Base-by-base conservation (phyloP, 208 protist species). In the Leishmania martiniquensis region DNA sequence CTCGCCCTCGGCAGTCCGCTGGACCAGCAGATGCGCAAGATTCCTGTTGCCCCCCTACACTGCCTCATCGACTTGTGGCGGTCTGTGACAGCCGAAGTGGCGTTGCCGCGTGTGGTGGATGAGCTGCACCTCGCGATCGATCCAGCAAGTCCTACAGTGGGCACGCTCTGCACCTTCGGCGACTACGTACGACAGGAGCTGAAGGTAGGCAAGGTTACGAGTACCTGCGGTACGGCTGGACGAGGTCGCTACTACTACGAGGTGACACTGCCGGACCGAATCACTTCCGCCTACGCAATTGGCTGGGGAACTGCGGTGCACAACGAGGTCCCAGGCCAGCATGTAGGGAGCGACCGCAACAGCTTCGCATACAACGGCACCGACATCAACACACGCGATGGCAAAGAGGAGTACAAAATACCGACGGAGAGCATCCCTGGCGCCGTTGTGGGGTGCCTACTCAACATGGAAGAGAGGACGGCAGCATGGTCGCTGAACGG, bases 401-500 rank as follows among this genome's bases (percentile, higher is more conserved):
- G 72, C 37, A 91, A 94, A 72, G 89, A 98, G 77, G 91, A 96
- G 82, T 98, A 98, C 85, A 91, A 91, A 76, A 85, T 93, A 52
- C 78, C 77, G 52, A 78, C 76, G 59, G 89, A 93, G 60, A 81
- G 89, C 29, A 75, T 68, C 20, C 83, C 89, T 2, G 84, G 85
- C 25, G 84, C 75, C 10, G 91, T 96, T 70, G 83, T 98, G 69
- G 94, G 94, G 13, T 98, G 93, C 63, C 76, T 98, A 75, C 88
- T 98, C 52, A 88, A 96, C 83, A 90, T 96, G 89, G 81, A 89
- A 69, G 84, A 89, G 54, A 83, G 87, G 51, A 84, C 87, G 39
- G 92, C 90, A 42, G 91, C 92, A 2, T 98, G 94, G 93, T 98
- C 94, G 34, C 84, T 95, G 52, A 93, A 98, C 75, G 94, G 94